Evolutionary conservation across 2,329 filamentous ascomycete genomes (phyloP), one percentile per base, ranked within the genome.

Genomic region (Hypomyces perniciosus): DNA sequence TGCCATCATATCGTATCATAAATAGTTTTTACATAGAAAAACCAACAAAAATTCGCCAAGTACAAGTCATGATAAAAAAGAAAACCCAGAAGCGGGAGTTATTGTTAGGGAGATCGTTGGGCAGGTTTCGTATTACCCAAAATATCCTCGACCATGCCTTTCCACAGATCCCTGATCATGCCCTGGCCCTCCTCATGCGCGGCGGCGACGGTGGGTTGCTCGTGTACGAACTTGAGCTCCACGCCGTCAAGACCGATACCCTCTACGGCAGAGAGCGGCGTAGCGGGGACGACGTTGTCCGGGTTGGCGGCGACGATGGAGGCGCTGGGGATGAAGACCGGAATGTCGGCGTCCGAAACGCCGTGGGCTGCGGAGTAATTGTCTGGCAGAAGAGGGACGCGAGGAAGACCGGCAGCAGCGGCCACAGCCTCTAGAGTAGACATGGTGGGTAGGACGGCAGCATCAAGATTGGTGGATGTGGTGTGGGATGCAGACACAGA

Each of bases 331-430:
- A 58, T 57, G 5, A 67, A 59, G 37, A 76, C 56, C 8, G 74
- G 69, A 4, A 63, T 66, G 51, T 78, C 73, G 9, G 61, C 48
- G 10, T 67, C 63, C 57, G 79, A 73, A 34, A 73, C 67, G 1
- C 61, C 63, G 56, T 76, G 72, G 47, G 74, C 68, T 8, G 67
- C 64, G 43, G 63, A 61, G 65, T 75, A 79, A 70, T 78, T 81
- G 66, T 84, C 81, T 9, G 81, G 80, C 8, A 84, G 72, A 5
- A 84, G 71, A 31, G 81, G 81, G 33, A 84, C 75, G 56, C 78
- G 79, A 45, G 80, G 70, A 54, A 69, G 62, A 38, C 62, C 59
- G 59, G 71, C 68, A 10, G 66, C 59, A 54, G 68, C 62, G 27
- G 59, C 46, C 48, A 62, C 48, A 41, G 59, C 56, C 42, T 64